Percentiles rank a stretch among this genome's conserved stretches.
Evolutionary conservation across 495 filamentous ascomycete genomes (phyloP).

Genomic region (Trichoderma reesei): DNA sequence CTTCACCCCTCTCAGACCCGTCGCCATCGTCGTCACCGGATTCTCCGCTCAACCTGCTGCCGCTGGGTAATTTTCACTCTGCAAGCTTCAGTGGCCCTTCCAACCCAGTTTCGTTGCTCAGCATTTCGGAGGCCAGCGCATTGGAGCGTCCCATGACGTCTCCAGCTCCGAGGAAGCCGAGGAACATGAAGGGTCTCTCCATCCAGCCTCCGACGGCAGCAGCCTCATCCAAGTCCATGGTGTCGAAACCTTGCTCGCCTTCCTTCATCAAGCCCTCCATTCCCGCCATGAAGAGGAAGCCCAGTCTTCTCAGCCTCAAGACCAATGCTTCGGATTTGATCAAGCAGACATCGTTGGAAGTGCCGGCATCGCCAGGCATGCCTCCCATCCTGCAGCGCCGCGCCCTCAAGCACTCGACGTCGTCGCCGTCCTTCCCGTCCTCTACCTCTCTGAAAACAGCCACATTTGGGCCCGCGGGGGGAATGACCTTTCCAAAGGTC

Average conservation of each 20-base stretch:
- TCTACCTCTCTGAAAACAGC: constrained; percentile 37
- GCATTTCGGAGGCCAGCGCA: constrained; percentile 26
- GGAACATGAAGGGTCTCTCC: constrained; percentile 90
- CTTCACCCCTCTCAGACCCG: constrained; percentile 75
- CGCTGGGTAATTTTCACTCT: constrained; percentile 46
- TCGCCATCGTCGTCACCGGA: constrained; percentile 89
- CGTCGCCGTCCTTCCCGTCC: constrained; percentile 45
- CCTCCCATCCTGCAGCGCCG: constrained; percentile 44
- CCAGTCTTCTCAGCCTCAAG: constrained; percentile 62
- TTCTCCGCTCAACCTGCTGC: constrained; percentile 58
- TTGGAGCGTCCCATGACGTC: constrained; percentile 49
- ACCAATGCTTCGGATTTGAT: constrained; percentile 45
- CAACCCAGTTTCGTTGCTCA: constrained; percentile 31
- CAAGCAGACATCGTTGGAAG: constrained; percentile 29
- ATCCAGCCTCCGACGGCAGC: constrained; percentile 62
- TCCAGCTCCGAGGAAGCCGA: constrained; percentile 63
- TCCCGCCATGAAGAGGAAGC: constrained; percentile 58
- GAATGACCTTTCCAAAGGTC: constrained; percentile 44
- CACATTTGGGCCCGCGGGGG: constrained; percentile 42
- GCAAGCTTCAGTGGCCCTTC: constrained; percentile 35
- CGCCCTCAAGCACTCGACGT: constrained; percentile 46
- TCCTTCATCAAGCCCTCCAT: constrained; percentile 67
- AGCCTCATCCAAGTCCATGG: constrained; percentile 26
- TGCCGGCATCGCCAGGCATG: constrained; percentile 34
- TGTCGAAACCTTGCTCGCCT: constrained; percentile 74